Evolutionary conservation across 768 basidiomycete species (phyloP).

Genomic region (Tylopilus sp.): DNA sequence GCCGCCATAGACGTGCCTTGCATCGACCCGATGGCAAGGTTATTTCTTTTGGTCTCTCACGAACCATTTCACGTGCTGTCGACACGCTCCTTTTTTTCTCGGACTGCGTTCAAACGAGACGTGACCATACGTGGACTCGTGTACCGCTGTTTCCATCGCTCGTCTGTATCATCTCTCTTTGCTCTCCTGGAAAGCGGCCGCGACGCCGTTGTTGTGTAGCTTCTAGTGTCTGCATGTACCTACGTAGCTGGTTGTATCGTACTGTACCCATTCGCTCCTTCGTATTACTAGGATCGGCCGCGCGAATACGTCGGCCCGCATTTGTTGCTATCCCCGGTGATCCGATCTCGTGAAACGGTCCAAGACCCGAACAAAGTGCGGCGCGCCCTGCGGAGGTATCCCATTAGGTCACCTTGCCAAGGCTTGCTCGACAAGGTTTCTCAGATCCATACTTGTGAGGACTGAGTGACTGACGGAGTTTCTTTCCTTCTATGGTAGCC

Average conservation of each 20-base stretch:
- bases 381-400: slow-evolving; percentile 39
- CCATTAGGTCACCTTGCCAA: too few relatives aligned
- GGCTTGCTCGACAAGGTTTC: too few relatives aligned
- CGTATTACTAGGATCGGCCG: background rate
- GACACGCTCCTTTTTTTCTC: background rate
- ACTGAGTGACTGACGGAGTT: too few relatives aligned
- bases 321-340: background rate
- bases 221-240: background rate
- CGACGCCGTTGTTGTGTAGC: background rate
- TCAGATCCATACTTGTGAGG: too few relatives aligned
- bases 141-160: background rate
- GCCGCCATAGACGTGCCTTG: background rate
- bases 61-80: too few relatives aligned
- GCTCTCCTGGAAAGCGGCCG: background rate
- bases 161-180: background rate
- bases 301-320: background rate
- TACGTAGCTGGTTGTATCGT: background rate
- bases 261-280: background rate
- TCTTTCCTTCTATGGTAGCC: too few relatives aligned
- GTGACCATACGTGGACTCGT: background rate
- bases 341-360: too few relatives aligned
- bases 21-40: too few relatives aligned
- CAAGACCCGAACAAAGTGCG: too few relatives aligned
- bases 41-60: too few relatives aligned
- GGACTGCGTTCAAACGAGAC: background rate